Conservation (phyloP, 108 stramenopile genomes). For the Cyclotella kingstonii region DNA sequence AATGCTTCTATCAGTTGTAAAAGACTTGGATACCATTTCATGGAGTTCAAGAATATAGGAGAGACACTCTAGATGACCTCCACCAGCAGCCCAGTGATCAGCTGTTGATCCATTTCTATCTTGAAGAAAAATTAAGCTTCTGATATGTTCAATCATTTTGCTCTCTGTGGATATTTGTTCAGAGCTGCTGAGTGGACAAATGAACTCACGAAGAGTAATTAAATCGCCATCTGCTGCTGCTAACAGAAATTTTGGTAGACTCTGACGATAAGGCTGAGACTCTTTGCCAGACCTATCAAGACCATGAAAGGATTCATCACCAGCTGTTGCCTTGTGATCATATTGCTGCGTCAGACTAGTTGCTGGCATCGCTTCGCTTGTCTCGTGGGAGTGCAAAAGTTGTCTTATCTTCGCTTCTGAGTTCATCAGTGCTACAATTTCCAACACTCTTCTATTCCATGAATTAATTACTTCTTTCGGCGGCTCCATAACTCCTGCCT, state of each 20-base stretch:
- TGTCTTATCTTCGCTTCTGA: slow-evolving; percentile 34
- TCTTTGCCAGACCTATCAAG: slow-evolving; percentile 53
- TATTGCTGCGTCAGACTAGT: neutral
- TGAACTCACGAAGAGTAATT: slow-evolving; percentile 13
- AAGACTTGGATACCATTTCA: slow-evolving; percentile 6
- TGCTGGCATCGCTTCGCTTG: neutral
- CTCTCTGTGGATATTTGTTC: neutral
- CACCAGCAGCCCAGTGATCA: slow-evolving; percentile 78
- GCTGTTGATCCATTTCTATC: slow-evolving; percentile 70
- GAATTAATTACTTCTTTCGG: slow-evolving; percentile 52
- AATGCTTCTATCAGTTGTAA: neutral
- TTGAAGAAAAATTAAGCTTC: slow-evolving; percentile 34
- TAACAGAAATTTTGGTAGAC: slow-evolving; percentile 65
- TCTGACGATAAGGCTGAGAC: slow-evolving; percentile 55
- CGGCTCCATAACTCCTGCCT: too few relatives aligned
- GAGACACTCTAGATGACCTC: slow-evolving; percentile 65
- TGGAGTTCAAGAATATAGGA: slow-evolving; percentile 54
- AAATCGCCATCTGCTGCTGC: slow-evolving; percentile 72
- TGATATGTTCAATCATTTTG: slow-evolving; percentile 6
- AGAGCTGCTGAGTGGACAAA: slow-evolving; percentile 23
- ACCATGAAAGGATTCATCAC: slow-evolving; percentile 17
- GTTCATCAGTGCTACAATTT: slow-evolving; percentile 56
- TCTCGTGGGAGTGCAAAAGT: too few relatives aligned
- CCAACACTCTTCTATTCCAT: slow-evolving; percentile 63
- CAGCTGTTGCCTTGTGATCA: neutral